phyloP scores from a whole-genome alignment of 2,329 filamentous ascomycete species.

The Talaromyces sp. region DNA sequence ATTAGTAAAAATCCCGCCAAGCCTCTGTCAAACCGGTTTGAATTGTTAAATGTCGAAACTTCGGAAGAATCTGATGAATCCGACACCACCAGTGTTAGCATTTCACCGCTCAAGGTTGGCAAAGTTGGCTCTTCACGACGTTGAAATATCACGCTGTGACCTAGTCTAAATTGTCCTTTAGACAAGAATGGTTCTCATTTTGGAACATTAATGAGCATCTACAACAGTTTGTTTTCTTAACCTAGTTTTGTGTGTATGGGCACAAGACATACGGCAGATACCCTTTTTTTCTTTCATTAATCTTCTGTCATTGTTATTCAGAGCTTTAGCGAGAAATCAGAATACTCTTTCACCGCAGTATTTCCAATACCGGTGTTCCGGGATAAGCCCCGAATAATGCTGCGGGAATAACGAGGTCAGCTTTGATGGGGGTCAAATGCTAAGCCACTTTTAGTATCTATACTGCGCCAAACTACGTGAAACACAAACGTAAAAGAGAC shows the following conservation, averaged over 20 bases:
- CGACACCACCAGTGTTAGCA: constrained; percentile 4
- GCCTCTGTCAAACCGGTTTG: constrained; percentile 56
- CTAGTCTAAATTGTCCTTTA: neutral
- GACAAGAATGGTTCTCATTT: neutral
- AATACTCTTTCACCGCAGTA: too few relatives aligned
- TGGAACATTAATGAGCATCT: neutral
- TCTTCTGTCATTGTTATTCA: neutral
- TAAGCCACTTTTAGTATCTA: neutral
- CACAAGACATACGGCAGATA: too few relatives aligned
- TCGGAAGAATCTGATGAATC: constrained; percentile 34
- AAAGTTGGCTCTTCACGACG: neutral
- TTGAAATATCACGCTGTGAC: neutral
- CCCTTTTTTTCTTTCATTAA: neutral
- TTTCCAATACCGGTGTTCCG: too few relatives aligned
- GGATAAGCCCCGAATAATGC: neutral
- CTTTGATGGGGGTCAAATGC: neutral
- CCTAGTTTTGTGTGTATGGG: neutral
- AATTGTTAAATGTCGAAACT: constrained; percentile 51
- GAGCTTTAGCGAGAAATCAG: neutral
- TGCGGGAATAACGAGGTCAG: neutral
- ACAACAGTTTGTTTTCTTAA: neutral
- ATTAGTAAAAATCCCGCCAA: constrained; percentile 31
- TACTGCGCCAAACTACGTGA: neutral
- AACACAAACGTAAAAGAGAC: neutral
- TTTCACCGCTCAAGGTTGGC: neutral